Percentiles rank a stretch among this genome's conserved stretches.
Conservation (phyloP, 2,329 filamentous ascomycete genomes). For the Volutella citrinella region DNA sequence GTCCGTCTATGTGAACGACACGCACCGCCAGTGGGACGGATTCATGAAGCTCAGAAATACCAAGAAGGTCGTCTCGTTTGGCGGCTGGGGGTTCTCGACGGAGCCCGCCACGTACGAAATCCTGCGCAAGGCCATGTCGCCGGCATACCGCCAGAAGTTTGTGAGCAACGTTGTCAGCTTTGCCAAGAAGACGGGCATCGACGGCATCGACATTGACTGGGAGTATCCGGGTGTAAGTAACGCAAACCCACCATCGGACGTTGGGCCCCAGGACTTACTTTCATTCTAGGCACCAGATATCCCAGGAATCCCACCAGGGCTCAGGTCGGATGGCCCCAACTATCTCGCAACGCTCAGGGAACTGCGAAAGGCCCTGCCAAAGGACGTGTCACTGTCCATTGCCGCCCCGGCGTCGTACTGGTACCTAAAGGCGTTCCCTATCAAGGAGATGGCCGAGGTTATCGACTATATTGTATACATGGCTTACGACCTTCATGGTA, state of each 20-base stretch:
- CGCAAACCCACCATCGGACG: too few species aligned
- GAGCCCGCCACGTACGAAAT: constrained; percentile 22
- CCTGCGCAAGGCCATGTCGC: constrained; percentile 26
- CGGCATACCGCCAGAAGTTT: constrained; percentile 37
- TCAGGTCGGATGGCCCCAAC: constrained; percentile 29
- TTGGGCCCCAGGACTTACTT: too few species aligned
- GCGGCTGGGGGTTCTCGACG: constrained; percentile 33
- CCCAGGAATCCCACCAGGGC: constrained; percentile 30
- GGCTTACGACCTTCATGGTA: constrained; percentile 36
- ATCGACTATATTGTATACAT: constrained; percentile 37
- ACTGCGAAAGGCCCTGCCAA: constrained; percentile 25
- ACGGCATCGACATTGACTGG: constrained; percentile 47
- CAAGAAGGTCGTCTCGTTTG: constrained; percentile 35
- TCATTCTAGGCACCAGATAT: too few species aligned
- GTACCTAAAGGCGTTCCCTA: constrained; percentile 36
- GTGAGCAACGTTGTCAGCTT: constrained; percentile 36
- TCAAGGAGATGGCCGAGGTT: constrained; percentile 27
- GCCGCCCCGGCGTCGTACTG: constrained; percentile 37
- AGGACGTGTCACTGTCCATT: constrained; percentile 31
- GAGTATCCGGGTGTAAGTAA: constrained; percentile 38
- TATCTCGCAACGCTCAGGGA: constrained; percentile 34
- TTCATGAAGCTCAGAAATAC: too few species aligned
- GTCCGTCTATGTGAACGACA: too few species aligned
- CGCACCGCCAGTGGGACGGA: constrained; percentile 25
- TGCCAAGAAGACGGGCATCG: constrained; percentile 34